Evolutionary conservation across 1,139 yeast species (phyloP), one percentile per base, ranked within the genome.

Genomic region (Saccharomyces hybrid): DNA sequence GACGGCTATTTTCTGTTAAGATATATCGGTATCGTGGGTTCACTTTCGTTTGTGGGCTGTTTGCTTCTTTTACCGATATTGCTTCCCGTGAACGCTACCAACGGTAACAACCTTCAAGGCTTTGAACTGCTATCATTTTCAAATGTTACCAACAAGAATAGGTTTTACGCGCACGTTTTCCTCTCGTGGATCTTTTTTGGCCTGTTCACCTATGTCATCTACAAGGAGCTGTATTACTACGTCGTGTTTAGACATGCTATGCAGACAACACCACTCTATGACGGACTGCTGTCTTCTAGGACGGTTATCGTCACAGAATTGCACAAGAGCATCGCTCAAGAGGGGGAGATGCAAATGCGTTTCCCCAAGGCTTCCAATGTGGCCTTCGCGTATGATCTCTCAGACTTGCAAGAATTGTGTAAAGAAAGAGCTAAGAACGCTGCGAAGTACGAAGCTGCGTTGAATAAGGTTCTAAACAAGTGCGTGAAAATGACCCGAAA

Each of bases 1-100:
- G 98, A 91, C 70, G 97, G 97, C 14, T 93, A 89, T 72, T 83
- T 90, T 63, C 91, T 88, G 67, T 70, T 88, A 53, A 78, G 99
- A 61, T 93, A 84, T 69, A 69, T 93, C 57, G 81, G 85, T 54
- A 77, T 88, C 51, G 78, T 87, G 56, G 75, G 81, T 30, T 70
- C 79, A 16, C 69, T 88, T 51, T 80, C 87, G 30, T 64, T 83
- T 8, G 66, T 83, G 11, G 95, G 95, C 1, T 81, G 88, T 54
- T 59, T 86, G 32, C 62, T 86, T 23, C 72, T 84, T 16, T 82
- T 88, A 81, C 93, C 97, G 30, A 80, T 93, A 56, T 74, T 93
- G 56, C 76, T 93, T 59, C 95, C 99, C 0, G 86, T 93, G 51
- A 88, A 90, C 70, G 96, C 95, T 13, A 83, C 96, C 7, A 84